phyloP scores from a whole-genome alignment of 176 grass and related monocot genomes.

The Pharus latifolius region DNA sequence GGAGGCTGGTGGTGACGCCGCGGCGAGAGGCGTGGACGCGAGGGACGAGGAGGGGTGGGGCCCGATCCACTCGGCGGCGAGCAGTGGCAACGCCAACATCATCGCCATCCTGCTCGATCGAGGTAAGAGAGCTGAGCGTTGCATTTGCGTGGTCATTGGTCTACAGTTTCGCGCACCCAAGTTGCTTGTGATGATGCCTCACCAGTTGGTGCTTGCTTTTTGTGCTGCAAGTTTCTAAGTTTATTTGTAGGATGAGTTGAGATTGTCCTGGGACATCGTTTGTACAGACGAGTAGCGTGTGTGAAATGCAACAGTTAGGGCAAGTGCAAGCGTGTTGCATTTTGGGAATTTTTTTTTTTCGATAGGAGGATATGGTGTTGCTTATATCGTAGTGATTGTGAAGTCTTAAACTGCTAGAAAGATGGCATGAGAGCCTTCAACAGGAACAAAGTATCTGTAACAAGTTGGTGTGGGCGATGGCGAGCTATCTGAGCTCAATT shows the following conservation, averaged over 20 bases:
- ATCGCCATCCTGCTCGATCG: slow-evolving; percentile 53
- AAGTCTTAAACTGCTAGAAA: too few relatives aligned
- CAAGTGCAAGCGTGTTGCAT: not conserved
- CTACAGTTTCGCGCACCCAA: not conserved
- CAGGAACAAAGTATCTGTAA: too few relatives aligned
- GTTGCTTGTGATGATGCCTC: not conserved
- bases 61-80: slow-evolving; percentile 69
- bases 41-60: slow-evolving; percentile 93
- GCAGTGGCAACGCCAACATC: slow-evolving; percentile 63
- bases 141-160: not conserved
- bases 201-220: not conserved
- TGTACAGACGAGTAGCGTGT: not conserved
- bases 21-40: slow-evolving; percentile 45
- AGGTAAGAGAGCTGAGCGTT: slow-evolving; percentile 14
- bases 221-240: not conserved
- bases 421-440: too few relatives aligned
- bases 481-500: too few relatives aligned
- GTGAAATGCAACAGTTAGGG: not conserved
- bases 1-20: slow-evolving; percentile 29
- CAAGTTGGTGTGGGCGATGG: too few relatives aligned
- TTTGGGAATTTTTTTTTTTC: not conserved
- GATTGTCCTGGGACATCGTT: not conserved
- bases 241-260: not conserved
- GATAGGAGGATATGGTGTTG: too few relatives aligned
- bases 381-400: too few relatives aligned